These are phyloP conservation scores for Brasenia schreberi DNA, from an alignment of 164 flowering plant genomes.

Conservation along the genomic window DNA sequence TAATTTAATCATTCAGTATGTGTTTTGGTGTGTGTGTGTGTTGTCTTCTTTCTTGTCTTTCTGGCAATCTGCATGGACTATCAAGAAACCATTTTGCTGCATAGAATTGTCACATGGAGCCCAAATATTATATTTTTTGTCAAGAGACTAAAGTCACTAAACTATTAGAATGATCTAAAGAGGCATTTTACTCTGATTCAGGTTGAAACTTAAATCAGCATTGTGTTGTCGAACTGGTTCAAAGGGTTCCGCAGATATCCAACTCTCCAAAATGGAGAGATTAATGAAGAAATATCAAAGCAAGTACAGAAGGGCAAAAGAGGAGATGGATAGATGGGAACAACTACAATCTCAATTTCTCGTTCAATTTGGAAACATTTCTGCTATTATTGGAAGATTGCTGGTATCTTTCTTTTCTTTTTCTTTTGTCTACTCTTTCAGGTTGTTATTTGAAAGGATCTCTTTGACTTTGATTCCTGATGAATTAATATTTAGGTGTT, in stretches of 20 bases:
- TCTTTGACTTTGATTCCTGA: not conserved
- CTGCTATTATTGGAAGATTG: conserved; percentile 53
- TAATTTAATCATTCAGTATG: too few species aligned
- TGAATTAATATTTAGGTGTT: conserved; percentile 29
- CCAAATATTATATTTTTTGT: too few species aligned
- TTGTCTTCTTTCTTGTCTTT: too few species aligned
- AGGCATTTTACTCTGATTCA: too few species aligned
- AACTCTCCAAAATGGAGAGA: conserved; percentile 23
- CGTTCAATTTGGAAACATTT: conserved; percentile 46
- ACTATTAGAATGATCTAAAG: too few species aligned
- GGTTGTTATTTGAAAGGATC: not conserved
- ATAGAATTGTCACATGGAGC: too few species aligned
- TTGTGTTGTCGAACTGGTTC: not conserved
- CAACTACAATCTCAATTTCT: conserved; percentile 52
- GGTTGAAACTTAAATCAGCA: too few species aligned
- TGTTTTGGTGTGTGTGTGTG: too few species aligned
- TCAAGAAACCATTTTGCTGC: too few species aligned
- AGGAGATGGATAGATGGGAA: conserved; percentile 61
- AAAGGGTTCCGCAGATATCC: not conserved
- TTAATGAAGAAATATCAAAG: conserved; percentile 59
- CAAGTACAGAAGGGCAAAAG: conserved; percentile 39
- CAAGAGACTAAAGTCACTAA: too few species aligned
- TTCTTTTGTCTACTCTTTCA: not conserved
- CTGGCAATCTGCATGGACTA: too few species aligned
- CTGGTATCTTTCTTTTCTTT: conserved; percentile 22